These are phyloP conservation scores for Lagenidium giganteum DNA, from an alignment of 352 stramenopile species.

Conservation along the genomic window DNA sequence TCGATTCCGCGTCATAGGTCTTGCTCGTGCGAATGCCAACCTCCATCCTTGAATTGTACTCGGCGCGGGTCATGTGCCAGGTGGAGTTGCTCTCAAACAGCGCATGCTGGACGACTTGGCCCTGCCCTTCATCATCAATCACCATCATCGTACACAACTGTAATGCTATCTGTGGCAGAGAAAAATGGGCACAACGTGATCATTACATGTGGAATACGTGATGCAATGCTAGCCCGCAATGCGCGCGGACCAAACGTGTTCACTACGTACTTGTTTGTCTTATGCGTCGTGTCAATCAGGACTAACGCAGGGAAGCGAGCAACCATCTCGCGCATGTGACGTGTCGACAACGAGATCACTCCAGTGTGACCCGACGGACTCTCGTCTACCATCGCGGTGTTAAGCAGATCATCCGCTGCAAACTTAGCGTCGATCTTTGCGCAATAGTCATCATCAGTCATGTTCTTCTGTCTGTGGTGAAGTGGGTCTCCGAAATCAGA, in stretches of 20 bases:
- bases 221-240: too few species aligned
- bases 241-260: too few species aligned
- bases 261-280: neutral
- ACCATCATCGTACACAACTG: slow-evolving; percentile 11
- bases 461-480: too few species aligned
- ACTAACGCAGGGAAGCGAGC: neutral
- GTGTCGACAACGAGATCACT: neutral
- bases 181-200: too few species aligned
- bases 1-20: too few species aligned
- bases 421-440: too few species aligned
- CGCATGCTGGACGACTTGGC: slow-evolving; percentile 5
- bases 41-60: too few species aligned
- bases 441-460: too few species aligned
- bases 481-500: too few species aligned
- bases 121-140: slow-evolving; percentile 7
- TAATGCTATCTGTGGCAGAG: slow-evolving; percentile 18
- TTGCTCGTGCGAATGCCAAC: too few species aligned
- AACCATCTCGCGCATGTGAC: slow-evolving; percentile 1
- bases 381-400: neutral
- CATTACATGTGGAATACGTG: too few species aligned
- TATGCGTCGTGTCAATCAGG: slow-evolving; percentile 1
- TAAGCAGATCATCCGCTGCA: neutral
- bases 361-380: neutral
- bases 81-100: slow-evolving; percentile 10
- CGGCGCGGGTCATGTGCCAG: slow-evolving; percentile 7